phyloP scores from a whole-genome alignment of 345 rosid genomes.

The Pugionium dolabratum region DNA sequence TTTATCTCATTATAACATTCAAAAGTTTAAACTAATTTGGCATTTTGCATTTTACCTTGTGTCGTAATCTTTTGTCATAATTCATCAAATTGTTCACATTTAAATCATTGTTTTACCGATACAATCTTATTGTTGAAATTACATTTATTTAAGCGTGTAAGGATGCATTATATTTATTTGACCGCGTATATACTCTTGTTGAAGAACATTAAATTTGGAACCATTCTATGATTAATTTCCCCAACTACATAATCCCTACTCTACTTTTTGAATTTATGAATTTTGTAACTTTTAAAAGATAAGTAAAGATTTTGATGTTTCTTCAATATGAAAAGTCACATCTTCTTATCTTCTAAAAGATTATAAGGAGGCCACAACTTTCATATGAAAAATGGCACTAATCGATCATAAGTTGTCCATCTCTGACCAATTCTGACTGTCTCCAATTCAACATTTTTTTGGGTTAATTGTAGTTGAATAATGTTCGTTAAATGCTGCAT shows the following conservation, averaged over 20 bases:
- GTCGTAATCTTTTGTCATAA: too few species aligned
- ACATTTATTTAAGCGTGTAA: slow-evolving; percentile 29
- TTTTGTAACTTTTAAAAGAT: slow-evolving; percentile 17
- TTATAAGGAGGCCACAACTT: slow-evolving; percentile 25
- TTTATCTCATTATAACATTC: too few species aligned
- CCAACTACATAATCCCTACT: slow-evolving; percentile 33
- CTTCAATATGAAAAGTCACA: slow-evolving; percentile 31
- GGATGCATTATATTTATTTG: slow-evolving; percentile 32
- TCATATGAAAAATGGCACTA: slow-evolving; percentile 31
- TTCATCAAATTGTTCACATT: too few species aligned
- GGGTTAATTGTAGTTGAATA: slow-evolving; percentile 15
- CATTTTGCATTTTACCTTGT: too few species aligned
- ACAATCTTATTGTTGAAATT: too few species aligned
- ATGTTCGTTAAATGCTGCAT: not conserved
- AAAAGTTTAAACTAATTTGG: too few species aligned
- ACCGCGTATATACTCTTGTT: slow-evolving; percentile 42
- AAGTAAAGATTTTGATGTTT: slow-evolving; percentile 30
- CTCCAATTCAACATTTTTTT: slow-evolving; percentile 27
- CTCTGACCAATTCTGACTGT: slow-evolving; percentile 33
- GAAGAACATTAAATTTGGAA: slow-evolving; percentile 34
- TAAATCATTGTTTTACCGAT: too few species aligned
- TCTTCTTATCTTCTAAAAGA: slow-evolving; percentile 37
- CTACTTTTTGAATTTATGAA: slow-evolving; percentile 27
- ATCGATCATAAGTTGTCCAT: slow-evolving; percentile 12
- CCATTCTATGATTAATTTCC: slow-evolving; percentile 25